These are phyloP conservation scores for Porcisia deanei DNA, from an alignment of 208 protist genomes.

Conservation along the genomic window DNA sequence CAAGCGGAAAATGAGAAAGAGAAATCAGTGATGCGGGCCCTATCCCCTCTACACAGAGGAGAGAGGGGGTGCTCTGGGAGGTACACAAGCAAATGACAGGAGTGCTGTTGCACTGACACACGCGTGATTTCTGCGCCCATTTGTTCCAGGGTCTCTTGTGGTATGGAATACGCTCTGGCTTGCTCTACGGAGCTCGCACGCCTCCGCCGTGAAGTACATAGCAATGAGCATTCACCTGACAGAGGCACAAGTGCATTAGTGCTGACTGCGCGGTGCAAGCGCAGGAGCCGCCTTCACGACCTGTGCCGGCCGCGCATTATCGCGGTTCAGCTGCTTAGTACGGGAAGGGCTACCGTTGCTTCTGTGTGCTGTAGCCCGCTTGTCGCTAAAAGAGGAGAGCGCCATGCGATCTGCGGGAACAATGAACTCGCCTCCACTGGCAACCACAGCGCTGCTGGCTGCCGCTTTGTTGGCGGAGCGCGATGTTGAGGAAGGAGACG, in stretches of 20 bases:
- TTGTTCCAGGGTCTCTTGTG: not conserved
- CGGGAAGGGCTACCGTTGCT: slow-evolving; percentile 2
- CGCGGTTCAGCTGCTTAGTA: not conserved
- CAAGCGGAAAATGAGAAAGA: not conserved
- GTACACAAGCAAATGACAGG: not conserved
- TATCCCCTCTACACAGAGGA: not conserved
- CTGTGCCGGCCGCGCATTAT: not conserved
- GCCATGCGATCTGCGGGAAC: slow-evolving; percentile 39
- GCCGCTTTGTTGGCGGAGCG: slow-evolving; percentile 14
- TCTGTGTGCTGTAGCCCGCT: slow-evolving; percentile 12
- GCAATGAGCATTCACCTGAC: not conserved
- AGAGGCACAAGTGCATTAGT: not conserved
- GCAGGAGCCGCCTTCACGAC: not conserved
- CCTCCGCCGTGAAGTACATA: not conserved
- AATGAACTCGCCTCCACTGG: slow-evolving; percentile 61
- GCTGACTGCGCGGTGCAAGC: not conserved
- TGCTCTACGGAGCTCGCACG: not conserved
- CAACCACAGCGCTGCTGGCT: slow-evolving; percentile 18
- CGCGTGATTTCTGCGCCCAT: too few relatives aligned
- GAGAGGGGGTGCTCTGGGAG: too few relatives aligned
- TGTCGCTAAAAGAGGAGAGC: slow-evolving; percentile 28
- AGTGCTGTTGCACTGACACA: not conserved
- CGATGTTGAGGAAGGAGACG: not conserved
- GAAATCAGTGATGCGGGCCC: slow-evolving; percentile 3
- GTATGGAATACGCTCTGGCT: not conserved